Base-by-base conservation (phyloP, 371 early-diverging fungal genomes). In the Mortierella sp. region DNA sequence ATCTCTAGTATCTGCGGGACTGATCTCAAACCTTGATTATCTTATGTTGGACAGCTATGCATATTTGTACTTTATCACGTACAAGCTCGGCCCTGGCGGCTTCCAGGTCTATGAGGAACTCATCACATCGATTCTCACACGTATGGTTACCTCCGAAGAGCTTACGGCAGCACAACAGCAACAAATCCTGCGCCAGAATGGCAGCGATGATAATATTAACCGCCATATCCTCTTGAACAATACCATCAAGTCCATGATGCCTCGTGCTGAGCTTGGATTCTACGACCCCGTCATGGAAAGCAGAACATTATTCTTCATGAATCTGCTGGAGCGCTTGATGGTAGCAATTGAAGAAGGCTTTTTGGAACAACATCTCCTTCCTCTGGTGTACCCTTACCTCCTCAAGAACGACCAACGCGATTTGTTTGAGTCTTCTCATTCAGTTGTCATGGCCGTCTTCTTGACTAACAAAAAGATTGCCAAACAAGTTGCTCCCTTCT, bases 361-460 rank as follows among this genome's bases (percentile, higher is more conserved):
- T 14, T 62, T 91, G 32, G 90, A 90, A 60, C 51, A 83, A 8
- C 72, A 84, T 67, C 79, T 91, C 14, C 66, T 91, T 24, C 89
- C 91, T 26, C 83, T 87, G 16, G 87, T 90, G n/a, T 91, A 91
- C 40, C 90, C 90, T 9, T 75, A 89, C 37, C 71, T 91, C 11
- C 86, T 84, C 43, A 73, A 73, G 60, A 83, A 85, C 32, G 83
- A 84, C 26, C 86, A 88, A 62, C 77, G 86, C 20, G 86, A 88
- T 14, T 54, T 91, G 10, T 92, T 90, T 52, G 92, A 92, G 75
- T 90, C 91, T 32, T 88, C 88, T 0, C 91, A 92, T 71, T 87
- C 90, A 4, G 88, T 87, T 11, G 78, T 89, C 0, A 86, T 92
- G 52, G 75, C 85, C 30, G 84, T 90, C 1, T 91, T 91, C 61